phyloP scores from a whole-genome alignment of 768 basidiomycete species.

The Punctularia strigosozonata region DNA sequence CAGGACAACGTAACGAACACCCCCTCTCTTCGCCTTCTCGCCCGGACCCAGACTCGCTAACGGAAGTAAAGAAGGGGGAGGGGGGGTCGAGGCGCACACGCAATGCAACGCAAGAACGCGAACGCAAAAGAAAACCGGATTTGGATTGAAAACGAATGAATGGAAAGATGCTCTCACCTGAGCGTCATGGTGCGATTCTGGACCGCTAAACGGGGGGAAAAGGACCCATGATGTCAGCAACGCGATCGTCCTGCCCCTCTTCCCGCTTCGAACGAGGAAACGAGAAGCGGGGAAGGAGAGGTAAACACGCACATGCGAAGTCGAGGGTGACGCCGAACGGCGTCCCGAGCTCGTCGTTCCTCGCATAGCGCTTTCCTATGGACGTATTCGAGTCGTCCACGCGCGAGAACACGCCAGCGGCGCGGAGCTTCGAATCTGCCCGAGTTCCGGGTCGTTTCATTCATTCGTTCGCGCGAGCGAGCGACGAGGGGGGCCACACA shows the following conservation, averaged over 20 bases:
- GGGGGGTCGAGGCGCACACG: neutral
- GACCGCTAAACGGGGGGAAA: no score
- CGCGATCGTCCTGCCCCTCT: no score
- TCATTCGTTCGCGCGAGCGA: slow-evolving; percentile 1
- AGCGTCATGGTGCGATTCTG: slow-evolving; percentile 91
- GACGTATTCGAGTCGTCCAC: slow-evolving; percentile 94
- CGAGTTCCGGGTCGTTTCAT: slow-evolving; percentile 2
- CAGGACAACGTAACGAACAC: neutral
- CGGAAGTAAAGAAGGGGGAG: slow-evolving; percentile 1
- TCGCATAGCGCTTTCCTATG: slow-evolving; percentile 93
- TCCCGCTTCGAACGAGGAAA: no score
- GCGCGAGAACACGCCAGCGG: slow-evolving; percentile 80
- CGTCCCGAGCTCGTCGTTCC: slow-evolving; percentile 97
- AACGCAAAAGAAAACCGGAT: slow-evolving; percentile 3
- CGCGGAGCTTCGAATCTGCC: slow-evolving; percentile 76
- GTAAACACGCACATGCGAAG: slow-evolving; percentile 62
- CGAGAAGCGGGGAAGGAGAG: no score
- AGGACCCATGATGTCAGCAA: no score
- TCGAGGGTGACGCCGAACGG: slow-evolving; percentile 95
- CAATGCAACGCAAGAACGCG: slow-evolving; percentile 1
- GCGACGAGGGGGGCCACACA: no score
- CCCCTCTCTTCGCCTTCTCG: neutral
- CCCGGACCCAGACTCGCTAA: neutral
- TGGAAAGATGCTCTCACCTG: slow-evolving; percentile 38
- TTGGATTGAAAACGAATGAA: neutral